phyloP scores from a whole-genome alignment of 2,329 filamentous ascomycete genomes.

The Aureobasidium musti region DNA sequence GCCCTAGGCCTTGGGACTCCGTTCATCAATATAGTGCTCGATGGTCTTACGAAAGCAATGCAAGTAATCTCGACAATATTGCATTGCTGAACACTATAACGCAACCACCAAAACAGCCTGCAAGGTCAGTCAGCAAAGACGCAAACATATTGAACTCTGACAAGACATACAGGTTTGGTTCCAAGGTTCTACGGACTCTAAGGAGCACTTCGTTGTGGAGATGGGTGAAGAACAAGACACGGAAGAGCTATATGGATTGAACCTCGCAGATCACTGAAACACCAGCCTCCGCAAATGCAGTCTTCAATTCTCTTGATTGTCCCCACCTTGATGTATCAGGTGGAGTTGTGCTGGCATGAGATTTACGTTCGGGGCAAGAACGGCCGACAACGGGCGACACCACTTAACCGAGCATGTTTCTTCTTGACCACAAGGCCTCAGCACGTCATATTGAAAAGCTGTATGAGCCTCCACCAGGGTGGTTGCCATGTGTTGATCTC shows the following conservation, averaged over 20 bases:
- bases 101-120: not conserved
- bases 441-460: not conserved
- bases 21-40: not conserved
- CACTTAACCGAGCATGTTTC: not conserved
- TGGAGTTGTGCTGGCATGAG: not conserved
- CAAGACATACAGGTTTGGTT: not conserved
- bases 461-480: not conserved
- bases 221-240: not conserved
- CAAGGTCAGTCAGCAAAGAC: not conserved
- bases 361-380: not conserved
- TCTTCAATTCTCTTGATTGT: not conserved
- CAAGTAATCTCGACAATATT: not conserved
- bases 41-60: not conserved
- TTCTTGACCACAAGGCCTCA: not conserved
- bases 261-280: too few species aligned
- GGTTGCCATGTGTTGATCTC: not conserved
- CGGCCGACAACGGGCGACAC: conserved; percentile 8
- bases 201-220: not conserved
- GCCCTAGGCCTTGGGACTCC: not conserved
- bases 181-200: not conserved
- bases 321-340: not conserved
- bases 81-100: not conserved
- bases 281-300: too few species aligned
- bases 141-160: too few species aligned
- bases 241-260: not conserved